phyloP scores from a whole-genome alignment of 1,284 basidiomycete species.

The Cutaneotrichosporon daszewskae region DNA sequence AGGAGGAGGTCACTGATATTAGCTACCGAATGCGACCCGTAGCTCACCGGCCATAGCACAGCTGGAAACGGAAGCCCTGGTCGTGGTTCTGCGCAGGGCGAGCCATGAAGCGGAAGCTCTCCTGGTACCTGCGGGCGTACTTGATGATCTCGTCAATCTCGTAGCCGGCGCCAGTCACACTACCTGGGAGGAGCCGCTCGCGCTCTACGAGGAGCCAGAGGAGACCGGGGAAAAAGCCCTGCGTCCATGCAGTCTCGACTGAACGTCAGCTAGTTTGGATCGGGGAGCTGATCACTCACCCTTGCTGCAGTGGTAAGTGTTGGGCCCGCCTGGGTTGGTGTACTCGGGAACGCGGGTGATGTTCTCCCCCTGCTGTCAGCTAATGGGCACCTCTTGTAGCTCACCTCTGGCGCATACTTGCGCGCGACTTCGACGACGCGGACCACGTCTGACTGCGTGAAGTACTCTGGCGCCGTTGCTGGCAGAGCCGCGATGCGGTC shows the following conservation, averaged over 20 bases:
- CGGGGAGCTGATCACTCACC: conserved; percentile 11
- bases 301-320: conserved; percentile 30
- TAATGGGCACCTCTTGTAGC: not conserved
- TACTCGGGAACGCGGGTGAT: conserved; percentile 31
- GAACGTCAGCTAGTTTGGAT: not conserved
- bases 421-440: conserved; percentile 33
- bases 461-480: conserved; percentile 6
- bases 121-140: conserved; percentile 31
- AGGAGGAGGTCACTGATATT: conserved; percentile 25
- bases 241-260: conserved; percentile 25
- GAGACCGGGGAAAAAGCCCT: conserved; percentile 39
- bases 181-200: conserved; percentile 16
- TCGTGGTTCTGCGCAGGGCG: conserved; percentile 33
- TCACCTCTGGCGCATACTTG: conserved; percentile 30
- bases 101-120: conserved; percentile 22
- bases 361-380: conserved; percentile 12
- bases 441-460: conserved; percentile 14
- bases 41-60: conserved; percentile 33
- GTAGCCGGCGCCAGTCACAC: conserved; percentile 17
- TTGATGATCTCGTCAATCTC: conserved; percentile 22
- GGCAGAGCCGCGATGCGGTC: conserved; percentile 6
- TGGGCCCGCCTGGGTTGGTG: conserved; percentile 28
- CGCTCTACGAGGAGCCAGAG: conserved; percentile 37
- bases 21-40: not conserved
- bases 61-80: conserved; percentile 41